These are phyloP conservation scores for Myriosclerotinia curreyana DNA, from an alignment of 2,329 filamentous ascomycete genomes.

Conservation along the genomic window DNA sequence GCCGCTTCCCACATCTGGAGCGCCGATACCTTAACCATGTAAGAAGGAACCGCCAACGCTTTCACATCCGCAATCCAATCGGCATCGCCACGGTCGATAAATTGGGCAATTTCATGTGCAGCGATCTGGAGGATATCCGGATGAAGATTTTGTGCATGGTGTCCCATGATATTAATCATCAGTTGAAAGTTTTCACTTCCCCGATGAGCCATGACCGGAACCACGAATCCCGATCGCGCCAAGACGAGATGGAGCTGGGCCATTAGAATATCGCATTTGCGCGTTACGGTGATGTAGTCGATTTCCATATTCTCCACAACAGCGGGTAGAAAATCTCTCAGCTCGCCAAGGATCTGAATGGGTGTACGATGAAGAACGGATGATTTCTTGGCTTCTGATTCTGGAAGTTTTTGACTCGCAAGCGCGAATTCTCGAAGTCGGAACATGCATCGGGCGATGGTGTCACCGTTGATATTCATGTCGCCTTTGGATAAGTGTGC, in stretches of 20 bases:
- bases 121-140: background rate
- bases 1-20: background rate
- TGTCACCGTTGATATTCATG: background rate
- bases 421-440: background rate
- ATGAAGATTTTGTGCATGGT: background rate
- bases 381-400: background rate
- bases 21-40: background rate
- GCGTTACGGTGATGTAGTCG: background rate
- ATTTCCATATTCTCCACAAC: background rate
- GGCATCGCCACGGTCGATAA: background rate
- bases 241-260: background rate
- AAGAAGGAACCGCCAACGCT: background rate
- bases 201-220: background rate
- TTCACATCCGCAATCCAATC: background rate
- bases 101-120: background rate
- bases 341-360: background rate
- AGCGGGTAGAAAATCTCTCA: background rate
- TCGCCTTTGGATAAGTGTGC: background rate
- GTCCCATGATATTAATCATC: conserved; percentile 6
- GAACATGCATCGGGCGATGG: background rate
- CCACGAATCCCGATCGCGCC: background rate
- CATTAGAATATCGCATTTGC: conserved; percentile 1
- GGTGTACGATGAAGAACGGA: background rate
- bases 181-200: background rate
- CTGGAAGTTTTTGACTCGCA: background rate